Base-by-base conservation (phyloP, 495 filamentous ascomycete species). In the Aspergillus egyptiacus region DNA sequence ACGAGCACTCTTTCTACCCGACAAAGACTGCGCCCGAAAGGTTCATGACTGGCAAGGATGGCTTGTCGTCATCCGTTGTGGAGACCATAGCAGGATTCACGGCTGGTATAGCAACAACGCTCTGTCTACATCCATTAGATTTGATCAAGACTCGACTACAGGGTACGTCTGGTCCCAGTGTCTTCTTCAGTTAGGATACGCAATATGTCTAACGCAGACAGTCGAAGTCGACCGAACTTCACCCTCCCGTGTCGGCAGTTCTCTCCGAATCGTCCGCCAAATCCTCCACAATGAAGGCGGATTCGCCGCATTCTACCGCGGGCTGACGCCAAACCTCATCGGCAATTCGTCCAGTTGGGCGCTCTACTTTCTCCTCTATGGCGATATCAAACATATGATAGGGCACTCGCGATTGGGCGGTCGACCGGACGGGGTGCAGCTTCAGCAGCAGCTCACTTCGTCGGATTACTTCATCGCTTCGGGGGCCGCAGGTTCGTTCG, bases 141-240 rank as follows among this genome's bases (percentile, higher is more conserved):
- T 79, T 97, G 49, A 78, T 97, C 59, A 99, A 99, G 71, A 96
- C 90, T 31, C 85, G 93, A 49, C 80, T 99, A 56, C 93, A 99
- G 71, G 79, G 90, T 91, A 60, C 50, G 58, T 36, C 6, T 4
- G 6, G 20, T 18, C 7, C 25, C 18, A 32, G 13, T 27, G 2
- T 22, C 0, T 8, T 5, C 50, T 8, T 40, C 1, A n/a, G 3
- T 1, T 43, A 27, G 11, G 19, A 6, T 23, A 3, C 9, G 31
- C 9, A 25, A 5, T 5, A 23, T 40, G 14, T 14, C 42, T 51
- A 43, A 56, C 15, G 11, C 20, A 7, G 13, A 23, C 9, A 2
- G 15, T 17, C 35, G 33, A 38, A 79, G 76, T 77, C 30, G 73
- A 78, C 51, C 69, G 62, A 43, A 56, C 57, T 30, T 59, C 64